A percentile compares a stretch with the other conserved stretches of the same genome.
These are phyloP conservation scores for Plasmodium vinckei DNA, from an alignment of 169 alveolate species.

Conservation along the genomic window DNA sequence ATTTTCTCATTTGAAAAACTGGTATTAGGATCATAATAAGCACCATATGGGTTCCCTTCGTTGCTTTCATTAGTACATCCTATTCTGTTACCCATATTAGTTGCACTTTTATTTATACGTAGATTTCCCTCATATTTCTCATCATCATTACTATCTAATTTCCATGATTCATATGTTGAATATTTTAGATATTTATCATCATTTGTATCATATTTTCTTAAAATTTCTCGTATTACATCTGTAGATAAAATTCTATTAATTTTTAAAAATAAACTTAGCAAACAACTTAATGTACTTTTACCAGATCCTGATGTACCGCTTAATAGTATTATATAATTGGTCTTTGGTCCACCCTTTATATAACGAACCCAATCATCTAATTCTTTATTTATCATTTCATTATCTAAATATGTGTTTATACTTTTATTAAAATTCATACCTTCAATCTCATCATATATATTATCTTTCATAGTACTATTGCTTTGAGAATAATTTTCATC, in stretches of 20 bases:
- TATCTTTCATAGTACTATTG: neutral
- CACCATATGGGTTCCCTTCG: neutral
- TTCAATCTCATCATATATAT: neutral
- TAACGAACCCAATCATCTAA: conserved; percentile 9
- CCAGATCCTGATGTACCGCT: conserved; percentile 73
- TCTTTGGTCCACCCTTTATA: neutral
- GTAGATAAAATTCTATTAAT: conserved; percentile 59
- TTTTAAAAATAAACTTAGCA: conserved; percentile 42
- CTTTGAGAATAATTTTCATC: neutral
- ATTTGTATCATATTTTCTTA: conserved; percentile 37
- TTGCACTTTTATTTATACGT: neutral
- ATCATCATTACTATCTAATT: conserved; percentile 17
- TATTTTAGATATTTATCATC: conserved; percentile 40
- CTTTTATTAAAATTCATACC: neutral
- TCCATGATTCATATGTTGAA: conserved; percentile 75
- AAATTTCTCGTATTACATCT: conserved; percentile 57
- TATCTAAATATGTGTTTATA: neutral
- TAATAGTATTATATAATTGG: conserved; percentile 34
- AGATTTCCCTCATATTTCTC: neutral
- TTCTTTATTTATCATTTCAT: conserved; percentile 7
- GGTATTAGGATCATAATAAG: neutral
- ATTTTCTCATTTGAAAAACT: neutral
- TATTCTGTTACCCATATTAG: neutral
- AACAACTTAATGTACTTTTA: conserved; percentile 70
- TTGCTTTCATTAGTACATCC: neutral